Percentiles rank a stretch among this genome's conserved stretches.
These are phyloP conservation scores for Diaporthe longicolla DNA, from an alignment of 2,329 filamentous ascomycete species.

Conservation along the genomic window DNA sequence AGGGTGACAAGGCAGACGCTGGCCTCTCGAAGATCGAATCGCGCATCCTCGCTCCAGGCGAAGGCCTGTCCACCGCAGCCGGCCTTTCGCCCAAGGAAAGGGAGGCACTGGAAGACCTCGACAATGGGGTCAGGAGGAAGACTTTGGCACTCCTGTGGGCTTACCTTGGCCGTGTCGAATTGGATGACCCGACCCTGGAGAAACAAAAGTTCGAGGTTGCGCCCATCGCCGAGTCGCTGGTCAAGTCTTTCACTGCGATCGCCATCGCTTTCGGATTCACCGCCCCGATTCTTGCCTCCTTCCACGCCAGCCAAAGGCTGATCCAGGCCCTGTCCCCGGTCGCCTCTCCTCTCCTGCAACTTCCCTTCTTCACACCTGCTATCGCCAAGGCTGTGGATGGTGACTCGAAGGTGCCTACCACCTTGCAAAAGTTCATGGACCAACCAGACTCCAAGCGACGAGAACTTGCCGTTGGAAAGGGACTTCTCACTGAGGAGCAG, in stretches of 20 bases:
- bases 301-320: slow-evolving; percentile 85
- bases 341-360: slow-evolving; percentile 89
- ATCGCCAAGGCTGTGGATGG: slow-evolving; percentile 79
- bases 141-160: slow-evolving; percentile 93
- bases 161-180: slow-evolving; percentile 89
- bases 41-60: slow-evolving; percentile 76
- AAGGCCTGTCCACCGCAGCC: slow-evolving; percentile 64
- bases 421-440: slow-evolving; percentile 90
- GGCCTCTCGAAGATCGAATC: slow-evolving; percentile 89
- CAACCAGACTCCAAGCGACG: slow-evolving; percentile 82
- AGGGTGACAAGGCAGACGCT: slow-evolving; percentile 82
- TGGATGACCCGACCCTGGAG: slow-evolving; percentile 83
- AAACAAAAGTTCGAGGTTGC: slow-evolving; percentile 91
- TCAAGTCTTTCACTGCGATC: slow-evolving; percentile 89
- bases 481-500: slow-evolving; percentile 80
- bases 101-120: slow-evolving; percentile 82
- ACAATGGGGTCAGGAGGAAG: slow-evolving; percentile 86
- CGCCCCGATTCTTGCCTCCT: slow-evolving; percentile 84
- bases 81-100: slow-evolving; percentile 82
- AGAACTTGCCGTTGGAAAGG: slow-evolving; percentile 77
- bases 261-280: slow-evolving; percentile 89
- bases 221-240: slow-evolving; percentile 86
- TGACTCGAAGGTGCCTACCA: slow-evolving; percentile 80
- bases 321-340: slow-evolving; percentile 90
- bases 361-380: slow-evolving; percentile 85